A percentile compares a stretch with the other conserved stretches of the same genome.
phyloP scores from a whole-genome alignment of 129 eudicot genomes.

The Tagetes patula region DNA sequence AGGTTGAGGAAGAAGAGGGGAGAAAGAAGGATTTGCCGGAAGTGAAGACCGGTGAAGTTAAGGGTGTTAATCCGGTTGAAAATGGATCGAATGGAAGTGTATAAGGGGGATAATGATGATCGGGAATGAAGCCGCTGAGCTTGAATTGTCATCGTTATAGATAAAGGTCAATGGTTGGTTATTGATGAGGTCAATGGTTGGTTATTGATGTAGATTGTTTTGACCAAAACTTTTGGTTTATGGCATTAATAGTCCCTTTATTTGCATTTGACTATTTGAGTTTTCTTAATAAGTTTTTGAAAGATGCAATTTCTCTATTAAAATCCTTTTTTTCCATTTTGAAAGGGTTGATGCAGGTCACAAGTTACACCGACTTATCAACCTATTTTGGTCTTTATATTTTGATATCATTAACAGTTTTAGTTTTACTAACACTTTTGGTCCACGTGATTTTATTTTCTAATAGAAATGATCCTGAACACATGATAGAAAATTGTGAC shows the following conservation, averaged over 20 bases:
- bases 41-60: background rate
- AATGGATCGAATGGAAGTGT: conserved; percentile 30
- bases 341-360: too few species aligned
- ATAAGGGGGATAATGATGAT: background rate
- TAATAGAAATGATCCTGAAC: too few species aligned
- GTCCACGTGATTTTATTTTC: too few species aligned
- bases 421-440: too few species aligned
- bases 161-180: conserved; percentile 18
- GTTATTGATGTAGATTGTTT: background rate
- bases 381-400: too few species aligned
- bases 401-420: too few species aligned
- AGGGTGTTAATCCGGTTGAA: conserved; percentile 14
- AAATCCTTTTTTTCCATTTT: too few species aligned
- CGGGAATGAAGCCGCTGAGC: background rate
- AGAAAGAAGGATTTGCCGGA: conserved; percentile 9
- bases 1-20: conserved; percentile 26
- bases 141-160: background rate
- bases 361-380: too few species aligned
- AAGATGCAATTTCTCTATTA: too few species aligned
- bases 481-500: background rate
- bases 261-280: background rate
- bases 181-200: conserved; percentile 3
- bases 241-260: background rate
- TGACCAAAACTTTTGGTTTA: background rate
- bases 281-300: background rate